phyloP scores from a whole-genome alignment of 352 stramenopile genomes.

The Phytopythium oedochilum region DNA sequence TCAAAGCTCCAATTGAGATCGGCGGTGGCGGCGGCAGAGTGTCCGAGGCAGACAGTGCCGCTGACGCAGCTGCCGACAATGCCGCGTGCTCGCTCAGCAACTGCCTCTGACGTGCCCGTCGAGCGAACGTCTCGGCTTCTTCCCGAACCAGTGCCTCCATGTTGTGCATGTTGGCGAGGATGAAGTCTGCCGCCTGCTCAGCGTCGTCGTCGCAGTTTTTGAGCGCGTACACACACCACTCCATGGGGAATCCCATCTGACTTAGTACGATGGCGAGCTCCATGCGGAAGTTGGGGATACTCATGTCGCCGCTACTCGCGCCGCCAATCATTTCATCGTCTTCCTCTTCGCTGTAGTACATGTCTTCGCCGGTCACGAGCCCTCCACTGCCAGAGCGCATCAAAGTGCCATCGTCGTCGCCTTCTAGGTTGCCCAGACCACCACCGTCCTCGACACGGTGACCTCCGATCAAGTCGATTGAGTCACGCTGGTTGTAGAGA shows the following conservation, averaged over 20 bases:
- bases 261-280: conserved; percentile 72
- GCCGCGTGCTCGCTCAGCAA: conserved; percentile 20
- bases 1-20: conserved; percentile 14
- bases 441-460: conserved; percentile 75
- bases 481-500: conserved; percentile 87
- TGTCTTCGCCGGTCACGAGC: conserved; percentile 44
- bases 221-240: conserved; percentile 84
- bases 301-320: conserved; percentile 6
- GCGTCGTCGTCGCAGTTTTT: conserved; percentile 81
- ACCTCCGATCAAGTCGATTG: conserved; percentile 78
- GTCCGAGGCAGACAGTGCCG: conserved; percentile 12
- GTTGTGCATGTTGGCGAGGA: conserved; percentile 80
- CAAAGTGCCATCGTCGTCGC: conserved; percentile 16
- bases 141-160: conserved; percentile 79
- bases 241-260: conserved; percentile 86
- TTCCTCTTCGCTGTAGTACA: conserved; percentile 84
- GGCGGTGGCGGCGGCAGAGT: conserved; percentile 16
- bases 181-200: conserved; percentile 77
- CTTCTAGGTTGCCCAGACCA: conserved; percentile 12
- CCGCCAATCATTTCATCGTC: conserved; percentile 38
- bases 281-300: conserved; percentile 82
- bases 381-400: conserved; percentile 24
- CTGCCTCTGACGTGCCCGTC: conserved; percentile 46
- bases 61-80: conserved; percentile 5
- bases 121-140: conserved; percentile 50